These are phyloP conservation scores for Mycena crocata DNA, from an alignment of 768 basidiomycete genomes.

Conservation along the genomic window DNA sequence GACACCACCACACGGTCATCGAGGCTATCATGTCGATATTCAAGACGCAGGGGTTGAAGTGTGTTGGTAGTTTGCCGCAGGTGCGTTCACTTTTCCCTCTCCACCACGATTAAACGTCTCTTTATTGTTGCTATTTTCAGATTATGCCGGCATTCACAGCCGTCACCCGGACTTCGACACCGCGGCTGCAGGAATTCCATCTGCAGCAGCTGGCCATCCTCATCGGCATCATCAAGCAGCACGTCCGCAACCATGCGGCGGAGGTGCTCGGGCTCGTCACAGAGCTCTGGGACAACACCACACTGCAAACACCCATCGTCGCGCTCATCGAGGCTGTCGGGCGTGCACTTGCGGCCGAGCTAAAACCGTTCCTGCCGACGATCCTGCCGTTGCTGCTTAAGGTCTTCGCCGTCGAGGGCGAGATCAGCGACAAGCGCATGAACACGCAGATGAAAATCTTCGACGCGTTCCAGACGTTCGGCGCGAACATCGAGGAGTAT, in stretches of 20 bases:
- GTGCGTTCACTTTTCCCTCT: constrained; percentile 54
- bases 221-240: constrained; percentile 96
- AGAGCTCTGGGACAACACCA: constrained; percentile 89
- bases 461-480: constrained; percentile 95
- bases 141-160: constrained; percentile 95
- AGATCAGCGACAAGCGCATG: constrained; percentile 83
- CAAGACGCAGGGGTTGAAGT: constrained; percentile 97
- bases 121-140: constrained; percentile 47
- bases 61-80: constrained; percentile 97
- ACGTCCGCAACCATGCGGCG: constrained; percentile 90
- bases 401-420: constrained; percentile 82
- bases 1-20: constrained; percentile 92
- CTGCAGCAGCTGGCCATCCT: constrained; percentile 96
- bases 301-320: constrained; percentile 93
- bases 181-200: constrained; percentile 91
- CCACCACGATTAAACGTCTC: too few relatives aligned
- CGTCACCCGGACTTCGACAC: constrained; percentile 83
- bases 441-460: constrained; percentile 90
- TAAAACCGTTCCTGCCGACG: constrained; percentile 95
- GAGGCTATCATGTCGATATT: constrained; percentile 99
- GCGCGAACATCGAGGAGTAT: constrained; percentile 97
- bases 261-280: constrained; percentile 88
- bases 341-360: constrained; percentile 94
- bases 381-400: constrained; percentile 91
- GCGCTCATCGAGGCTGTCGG: constrained; percentile 93